Conservation (phyloP, 257 asterid species). For the Plantago ovata region DNA sequence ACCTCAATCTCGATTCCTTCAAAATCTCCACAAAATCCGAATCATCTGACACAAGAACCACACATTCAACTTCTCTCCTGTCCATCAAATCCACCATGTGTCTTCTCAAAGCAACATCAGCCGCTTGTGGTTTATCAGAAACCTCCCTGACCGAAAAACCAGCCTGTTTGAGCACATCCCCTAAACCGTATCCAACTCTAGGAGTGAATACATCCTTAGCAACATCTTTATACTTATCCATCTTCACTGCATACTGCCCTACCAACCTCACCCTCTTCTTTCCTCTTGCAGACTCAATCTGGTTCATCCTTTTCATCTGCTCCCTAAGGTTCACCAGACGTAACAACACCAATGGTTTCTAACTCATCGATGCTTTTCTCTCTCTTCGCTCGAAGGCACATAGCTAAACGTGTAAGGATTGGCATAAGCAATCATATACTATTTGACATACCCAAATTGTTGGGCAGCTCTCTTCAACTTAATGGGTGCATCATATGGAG, state of each 20-base stretch:
- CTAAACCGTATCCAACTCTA: constrained; percentile 71
- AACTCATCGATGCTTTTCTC: constrained; percentile 42
- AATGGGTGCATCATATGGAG: constrained; percentile 80
- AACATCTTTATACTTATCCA: constrained; percentile 80
- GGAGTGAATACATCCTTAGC: constrained; percentile 72
- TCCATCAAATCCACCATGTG: constrained; percentile 84
- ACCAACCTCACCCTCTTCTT: constrained; percentile 71
- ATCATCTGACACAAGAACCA: constrained; percentile 86
- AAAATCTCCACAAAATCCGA: constrained; percentile 63
- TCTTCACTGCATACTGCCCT: constrained; percentile 65
- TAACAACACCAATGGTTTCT: constrained; percentile 51
- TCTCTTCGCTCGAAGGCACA: constrained; percentile 70
- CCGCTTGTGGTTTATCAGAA: constrained; percentile 71
- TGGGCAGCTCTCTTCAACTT: constrained; percentile 58
- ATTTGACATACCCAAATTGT: constrained; percentile 69
- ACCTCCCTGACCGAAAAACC: constrained; percentile 82
- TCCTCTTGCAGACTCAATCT: constrained; percentile 83
- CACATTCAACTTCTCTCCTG: constrained; percentile 49
- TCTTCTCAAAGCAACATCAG: constrained; percentile 62
- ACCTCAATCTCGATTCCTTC: constrained; percentile 74
- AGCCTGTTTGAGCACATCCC: constrained; percentile 69
- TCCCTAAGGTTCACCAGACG: constrained; percentile 65
- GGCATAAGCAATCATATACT: constrained; percentile 72
- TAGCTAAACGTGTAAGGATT: constrained; percentile 68
- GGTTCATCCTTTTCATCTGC: constrained; percentile 67